Evolutionary conservation across 257 asterid genomes (phyloP).

Genomic region (Prunella vulgaris): DNA sequence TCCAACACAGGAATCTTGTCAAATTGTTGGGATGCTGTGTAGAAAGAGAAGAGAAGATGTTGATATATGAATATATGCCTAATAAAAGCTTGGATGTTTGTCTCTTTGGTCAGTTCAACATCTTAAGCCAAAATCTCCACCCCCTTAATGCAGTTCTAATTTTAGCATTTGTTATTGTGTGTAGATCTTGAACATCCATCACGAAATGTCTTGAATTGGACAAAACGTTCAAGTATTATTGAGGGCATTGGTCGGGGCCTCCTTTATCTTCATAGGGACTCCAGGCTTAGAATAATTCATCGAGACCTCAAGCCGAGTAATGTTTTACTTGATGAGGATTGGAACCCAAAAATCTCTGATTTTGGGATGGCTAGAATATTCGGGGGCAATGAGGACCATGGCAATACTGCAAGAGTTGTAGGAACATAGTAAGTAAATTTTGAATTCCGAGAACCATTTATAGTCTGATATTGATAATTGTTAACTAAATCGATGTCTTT

Average conservation of each 20-base stretch:
- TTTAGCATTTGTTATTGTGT: background rate
- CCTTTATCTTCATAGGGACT: conserved; percentile 64
- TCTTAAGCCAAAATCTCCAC: background rate
- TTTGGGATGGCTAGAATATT: conserved; percentile 67
- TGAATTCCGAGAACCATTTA: background rate
- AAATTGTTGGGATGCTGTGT: conserved; percentile 47
- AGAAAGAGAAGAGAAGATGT: conserved; percentile 45
- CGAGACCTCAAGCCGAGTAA: conserved; percentile 65
- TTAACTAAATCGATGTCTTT: background rate
- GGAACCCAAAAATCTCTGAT: conserved; percentile 68
- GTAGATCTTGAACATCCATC: conserved; percentile 30
- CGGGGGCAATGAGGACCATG: conserved; percentile 48
- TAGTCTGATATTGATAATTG: background rate
- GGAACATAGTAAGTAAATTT: conserved; percentile 60
- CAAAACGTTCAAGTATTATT: conserved; percentile 38
- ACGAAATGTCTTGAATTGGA: conserved; percentile 40
- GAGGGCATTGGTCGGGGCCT: conserved; percentile 66
- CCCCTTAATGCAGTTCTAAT: background rate
- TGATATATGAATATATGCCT: conserved; percentile 57
- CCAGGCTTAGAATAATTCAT: conserved; percentile 55
- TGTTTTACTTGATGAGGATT: conserved; percentile 51
- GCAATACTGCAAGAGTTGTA: conserved; percentile 50
- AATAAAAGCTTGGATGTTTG: conserved; percentile 43
- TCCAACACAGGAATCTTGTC: conserved; percentile 57
- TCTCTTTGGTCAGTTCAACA: conserved; percentile 39